Evolutionary conservation across 192 early-diverging fungal genomes (phyloP).

Genomic region (Helicostylum pulchrum): DNA sequence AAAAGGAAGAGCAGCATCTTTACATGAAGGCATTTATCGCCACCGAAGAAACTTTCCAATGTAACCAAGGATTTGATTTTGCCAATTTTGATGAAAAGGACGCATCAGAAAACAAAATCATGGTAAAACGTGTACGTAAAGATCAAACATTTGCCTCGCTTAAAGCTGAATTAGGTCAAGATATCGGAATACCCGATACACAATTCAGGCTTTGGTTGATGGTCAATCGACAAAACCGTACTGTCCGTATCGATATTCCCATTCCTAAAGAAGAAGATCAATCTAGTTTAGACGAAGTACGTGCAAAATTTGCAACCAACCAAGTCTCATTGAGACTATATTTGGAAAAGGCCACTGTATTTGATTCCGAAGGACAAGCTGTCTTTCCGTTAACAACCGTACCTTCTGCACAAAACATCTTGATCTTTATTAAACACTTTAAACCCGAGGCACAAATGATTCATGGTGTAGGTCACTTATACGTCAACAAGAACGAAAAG

Average conservation of each 20-base stretch:
- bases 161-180: conserved; percentile 47
- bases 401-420: conserved; percentile 30
- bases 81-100: conserved; percentile 60
- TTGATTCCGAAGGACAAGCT: conserved; percentile 11
- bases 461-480: conserved; percentile 55
- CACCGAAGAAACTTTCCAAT: conserved; percentile 62
- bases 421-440: conserved; percentile 88
- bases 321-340: conserved; percentile 48
- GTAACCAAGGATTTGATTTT: conserved; percentile 86
- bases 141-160: conserved; percentile 53
- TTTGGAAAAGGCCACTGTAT: conserved; percentile 36
- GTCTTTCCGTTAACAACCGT: conserved; percentile 21
- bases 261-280: conserved; percentile 45
- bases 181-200: conserved; percentile 42
- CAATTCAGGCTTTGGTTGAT: conserved; percentile 83
- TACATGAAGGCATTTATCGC: conserved; percentile 63
- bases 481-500: conserved; percentile 44
- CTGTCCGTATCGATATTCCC: conserved; percentile 79
- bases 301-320: conserved; percentile 10
- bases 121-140: conserved; percentile 50
- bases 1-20: conserved; percentile 67
- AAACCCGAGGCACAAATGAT: conserved; percentile 60
- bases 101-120: conserved; percentile 14
- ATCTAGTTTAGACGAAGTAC: conserved; percentile 38
- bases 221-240: conserved; percentile 88